Percentiles rank a stretch among this genome's conserved stretches.
Evolutionary conservation across 768 basidiomycete species (phyloP).

Genomic region (Hirschioporus abietinus): DNA sequence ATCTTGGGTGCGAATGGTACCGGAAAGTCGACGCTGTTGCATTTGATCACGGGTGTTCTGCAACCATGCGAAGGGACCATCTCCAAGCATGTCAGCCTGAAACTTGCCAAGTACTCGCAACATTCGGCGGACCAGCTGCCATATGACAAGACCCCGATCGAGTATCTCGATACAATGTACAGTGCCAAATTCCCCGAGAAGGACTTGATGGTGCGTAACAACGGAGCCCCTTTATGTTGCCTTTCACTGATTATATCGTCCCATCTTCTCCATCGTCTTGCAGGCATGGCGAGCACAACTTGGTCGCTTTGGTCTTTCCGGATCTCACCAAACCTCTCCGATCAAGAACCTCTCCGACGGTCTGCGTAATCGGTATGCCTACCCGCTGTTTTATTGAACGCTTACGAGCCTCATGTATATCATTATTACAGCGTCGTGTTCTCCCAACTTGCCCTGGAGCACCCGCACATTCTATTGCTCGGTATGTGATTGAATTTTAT

Average conservation of each 20-base stretch:
- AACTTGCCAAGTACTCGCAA: conserved; percentile 98
- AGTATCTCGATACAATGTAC: conserved; percentile 88
- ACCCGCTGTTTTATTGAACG: conserved; percentile 4
- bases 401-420: neutral
- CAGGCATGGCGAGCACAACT: conserved; percentile 93
- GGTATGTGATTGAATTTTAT: conserved; percentile 35
- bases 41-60: conserved; percentile 80
- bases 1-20: conserved; percentile 96
- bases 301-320: conserved; percentile 93
- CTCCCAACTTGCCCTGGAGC: conserved; percentile 94
- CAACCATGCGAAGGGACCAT: conserved; percentile 83
- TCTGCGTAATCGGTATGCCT: conserved; percentile 80
- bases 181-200: conserved; percentile 86
- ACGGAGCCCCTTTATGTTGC: neutral
- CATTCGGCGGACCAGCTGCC: conserved; percentile 98
- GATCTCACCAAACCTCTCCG: conserved; percentile 87
- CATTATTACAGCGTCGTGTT: conserved; percentile 72
- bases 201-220: conserved; percentile 55
- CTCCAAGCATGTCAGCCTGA: conserved; percentile 83
- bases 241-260: neutral
- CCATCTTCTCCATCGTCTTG: neutral
- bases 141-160: conserved; percentile 84
- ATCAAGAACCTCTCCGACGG: conserved; percentile 96
- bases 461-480: conserved; percentile 89
- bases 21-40: conserved; percentile 87